These are phyloP conservation scores for Paecilomyces variotii DNA, from an alignment of 2,329 filamentous ascomycete species.

Conservation along the genomic window DNA sequence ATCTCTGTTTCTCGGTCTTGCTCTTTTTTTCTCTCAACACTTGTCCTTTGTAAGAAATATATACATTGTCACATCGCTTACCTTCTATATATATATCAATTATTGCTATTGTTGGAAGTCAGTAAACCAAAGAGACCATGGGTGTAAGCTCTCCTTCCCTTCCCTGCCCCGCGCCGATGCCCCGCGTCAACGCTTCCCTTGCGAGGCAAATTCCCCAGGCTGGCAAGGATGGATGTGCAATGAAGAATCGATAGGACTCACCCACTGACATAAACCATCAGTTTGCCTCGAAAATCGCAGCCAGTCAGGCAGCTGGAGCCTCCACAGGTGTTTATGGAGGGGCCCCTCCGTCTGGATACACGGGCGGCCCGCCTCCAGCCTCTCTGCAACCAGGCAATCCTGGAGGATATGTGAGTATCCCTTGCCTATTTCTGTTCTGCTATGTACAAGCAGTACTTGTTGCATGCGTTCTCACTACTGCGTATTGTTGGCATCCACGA, in stretches of 20 bases:
- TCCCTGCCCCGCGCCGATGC: neutral
- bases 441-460: neutral
- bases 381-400: slow-evolving; percentile 24
- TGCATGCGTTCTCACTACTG: neutral
- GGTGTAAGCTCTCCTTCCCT: neutral
- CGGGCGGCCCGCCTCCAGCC: slow-evolving; percentile 23
- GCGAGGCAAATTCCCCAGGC: neutral
- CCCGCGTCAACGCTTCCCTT: neutral
- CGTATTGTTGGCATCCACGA: neutral
- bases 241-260: neutral
- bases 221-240: neutral
- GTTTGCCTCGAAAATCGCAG: slow-evolving; percentile 35
- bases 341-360: slow-evolving; percentile 30
- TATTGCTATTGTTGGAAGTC: neutral
- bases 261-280: slow-evolving; percentile 6
- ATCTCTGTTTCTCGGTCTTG: neutral
- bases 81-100: neutral
- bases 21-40: neutral
- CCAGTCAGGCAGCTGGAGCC: slow-evolving; percentile 21
- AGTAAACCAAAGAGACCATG: neutral
- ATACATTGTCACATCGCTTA: neutral
- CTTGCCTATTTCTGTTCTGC: neutral
- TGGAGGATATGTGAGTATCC: slow-evolving; percentile 47
- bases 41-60: neutral
- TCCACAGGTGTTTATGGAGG: slow-evolving; percentile 23